A percentile compares a stretch with the other conserved stretches of the same genome.
phyloP scores from a whole-genome alignment of 2,329 filamentous ascomycete genomes.

The Dactylellina haptotyla region DNA sequence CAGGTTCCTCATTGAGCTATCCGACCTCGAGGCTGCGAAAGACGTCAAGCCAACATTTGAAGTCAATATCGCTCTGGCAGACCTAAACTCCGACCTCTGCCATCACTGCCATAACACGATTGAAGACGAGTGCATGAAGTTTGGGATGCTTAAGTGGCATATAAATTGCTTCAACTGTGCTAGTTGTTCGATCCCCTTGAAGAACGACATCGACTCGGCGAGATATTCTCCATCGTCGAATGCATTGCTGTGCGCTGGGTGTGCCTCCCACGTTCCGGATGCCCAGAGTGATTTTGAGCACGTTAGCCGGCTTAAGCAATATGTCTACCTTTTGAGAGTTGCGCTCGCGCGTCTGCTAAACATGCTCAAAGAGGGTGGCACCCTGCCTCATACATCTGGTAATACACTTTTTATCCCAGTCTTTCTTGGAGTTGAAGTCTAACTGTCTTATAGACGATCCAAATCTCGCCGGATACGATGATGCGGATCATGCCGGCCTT shows the following conservation, averaged over 20 bases:
- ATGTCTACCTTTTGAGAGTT: slow-evolving; percentile 89
- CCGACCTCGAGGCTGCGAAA: slow-evolving; percentile 81
- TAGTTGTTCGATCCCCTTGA: slow-evolving; percentile 79
- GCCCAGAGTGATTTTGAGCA: slow-evolving; percentile 73
- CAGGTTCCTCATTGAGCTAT: slow-evolving; percentile 83
- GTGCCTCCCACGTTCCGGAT: slow-evolving; percentile 70
- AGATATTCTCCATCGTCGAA: slow-evolving; percentile 72
- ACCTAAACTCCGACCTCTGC: slow-evolving; percentile 86
- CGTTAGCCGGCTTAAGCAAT: slow-evolving; percentile 89
- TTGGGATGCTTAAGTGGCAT: slow-evolving; percentile 83
- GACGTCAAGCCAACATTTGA: slow-evolving; percentile 76
- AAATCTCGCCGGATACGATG: slow-evolving; percentile 73
- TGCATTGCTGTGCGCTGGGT: slow-evolving; percentile 77
- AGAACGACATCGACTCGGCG: slow-evolving; percentile 74
- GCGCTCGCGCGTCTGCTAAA: slow-evolving; percentile 88
- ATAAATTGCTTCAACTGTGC: slow-evolving; percentile 76
- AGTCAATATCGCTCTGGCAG: slow-evolving; percentile 74
- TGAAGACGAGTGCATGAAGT: slow-evolving; percentile 88
- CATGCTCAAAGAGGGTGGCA: slow-evolving; percentile 83
- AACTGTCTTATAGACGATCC: slow-evolving; percentile 70
- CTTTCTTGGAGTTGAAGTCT: slow-evolving; percentile 33
- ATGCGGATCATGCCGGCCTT: slow-evolving; percentile 71
- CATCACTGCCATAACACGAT: slow-evolving; percentile 83
- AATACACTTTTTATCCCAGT: slow-evolving; percentile 6
- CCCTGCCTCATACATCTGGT: slow-evolving; percentile 77